Base-by-base conservation (phyloP, 2,329 filamentous ascomycete genomes). In the Exserohilum turcica region DNA sequence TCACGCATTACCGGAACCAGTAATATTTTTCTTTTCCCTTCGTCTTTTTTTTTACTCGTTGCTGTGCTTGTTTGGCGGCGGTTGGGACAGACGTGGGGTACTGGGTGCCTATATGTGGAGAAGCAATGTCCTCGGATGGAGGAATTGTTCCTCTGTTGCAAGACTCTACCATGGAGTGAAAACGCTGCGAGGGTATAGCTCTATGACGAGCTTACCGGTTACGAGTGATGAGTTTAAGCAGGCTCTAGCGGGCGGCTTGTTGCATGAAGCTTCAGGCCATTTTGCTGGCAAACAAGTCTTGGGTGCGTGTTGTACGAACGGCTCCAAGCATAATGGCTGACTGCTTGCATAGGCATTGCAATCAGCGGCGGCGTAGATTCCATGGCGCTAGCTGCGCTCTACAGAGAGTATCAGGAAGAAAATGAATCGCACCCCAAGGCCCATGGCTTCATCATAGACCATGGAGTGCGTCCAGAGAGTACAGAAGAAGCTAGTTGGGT, bases 311-410 rank as follows among this genome's bases (percentile, higher is more conserved):
- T 15, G n/a, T 29, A 7, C 19, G 6, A 33, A 21, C 27, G 21
- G 27, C 10, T 33, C 16, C 7, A 43, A 21, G 15, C 6, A 52
- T 43, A 18, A 27, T 31, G 16, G 44, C 48, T 64, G 35, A 62
- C 24, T 21, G 5, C 29, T 6, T 2, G 13, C n/a, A 31, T 39
- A 77, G 78, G 83, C 48, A 78, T 97, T 54, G 94, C 92, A 13
- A 80, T 97, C 56, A 97, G 92, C 68, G 94, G 94, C 19, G 94
- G 94, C 6, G 90, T 94, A 33, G 94, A 99, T 74, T 97, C 93
- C n/a, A 99, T 97, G 92, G 93, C 93, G 24, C 80, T 99, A 55
- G 91, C 92, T 49, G 86, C 80, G 55, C 82, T 97, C 31, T 90
- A 89, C 70, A 74, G 78, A 39, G 61, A 64, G 40, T 61, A 56